Base-by-base conservation (phyloP, 257 asterid species). In the Echium plantagineum region DNA sequence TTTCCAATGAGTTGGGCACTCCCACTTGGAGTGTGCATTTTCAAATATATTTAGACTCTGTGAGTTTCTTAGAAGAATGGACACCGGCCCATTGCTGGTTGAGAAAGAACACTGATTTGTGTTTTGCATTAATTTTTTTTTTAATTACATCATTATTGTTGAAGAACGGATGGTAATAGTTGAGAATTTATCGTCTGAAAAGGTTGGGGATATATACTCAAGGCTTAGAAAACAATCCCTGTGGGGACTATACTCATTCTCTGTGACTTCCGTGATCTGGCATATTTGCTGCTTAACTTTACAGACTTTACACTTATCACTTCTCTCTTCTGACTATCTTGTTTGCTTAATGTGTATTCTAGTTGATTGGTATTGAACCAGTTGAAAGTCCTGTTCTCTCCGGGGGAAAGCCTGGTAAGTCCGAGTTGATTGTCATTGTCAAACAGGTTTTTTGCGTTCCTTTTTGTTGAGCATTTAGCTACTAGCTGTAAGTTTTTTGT, bases 331-430 rank as follows among this genome's bases (percentile, higher is more conserved):
- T 63, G 52, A 54, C 58, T 17, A 56, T 59, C 47, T 65, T 49
- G 48, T 52, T 32, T 48, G 15, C 38, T 46, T 62, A 0, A 26
- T 32, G 60, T 60, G 31, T 42, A 8, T 60, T 68, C 32, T 64
- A 85, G 95, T 75, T 90, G 35, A 82, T 74, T 66, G 98, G 82
- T 7, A 72, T 88, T 22, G 97, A 89, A 65, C 95, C 97, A 56
- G 79, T 67, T 62, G 97, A 89, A 77, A 89, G 97, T 75, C 64
- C 94, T 28, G 61, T 89, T 55, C 89, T 89, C 52, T 80, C 89
- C 21, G 95, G 97, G 62, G 97, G 97, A 66, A 86, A 82, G 70
- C 97, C 97, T 62, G 94, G 97, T 89, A 64, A 82, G 94, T 65
- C 57, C 30, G 22, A 51, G 1, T 6, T 35, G 10, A 12, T 35